Evolutionary conservation across 768 basidiomycete genomes (phyloP), one percentile per base, ranked within the genome.

Genomic region (Termitomyces sp.): DNA sequence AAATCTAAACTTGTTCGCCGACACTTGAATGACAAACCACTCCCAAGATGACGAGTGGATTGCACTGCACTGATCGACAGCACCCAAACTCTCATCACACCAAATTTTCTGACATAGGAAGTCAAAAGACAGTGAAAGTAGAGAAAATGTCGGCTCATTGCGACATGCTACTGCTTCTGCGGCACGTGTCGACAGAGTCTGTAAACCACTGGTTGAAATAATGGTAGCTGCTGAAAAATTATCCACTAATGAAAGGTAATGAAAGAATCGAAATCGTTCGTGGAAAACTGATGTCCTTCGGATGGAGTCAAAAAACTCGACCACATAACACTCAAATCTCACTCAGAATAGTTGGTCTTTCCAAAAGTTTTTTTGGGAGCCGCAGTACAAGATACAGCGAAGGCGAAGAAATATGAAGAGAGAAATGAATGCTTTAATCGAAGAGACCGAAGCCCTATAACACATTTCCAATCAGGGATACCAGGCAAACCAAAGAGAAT

Each of bases 371-470:
- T 59, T 63, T 61, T 58, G 16, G 23, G 51, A 40, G 40, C 48
- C 41, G 58, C 57, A 40, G 57, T 58, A 60, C 42, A 57, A 39
- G 48, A 57, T 64, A 61, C 57, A 62, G 55, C 56, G 54, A 55
- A 54, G 55, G 46, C n/a, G 48, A 52, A 34, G 34, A 21, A 52
- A 54, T 56, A 56, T 19, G 50, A 47, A 52, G 25, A 54, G 40
- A 66, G 54, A 49, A 40, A 23, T 30, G 50, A 62, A 64, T 59
- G 66, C 64, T 74, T 81, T 80, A 94, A 77, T 95, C 92, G 86
- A 96, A 96, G 61, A 96, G 83, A 78, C 94, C 92, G 83, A 96
- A 94, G 80, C 94, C 94, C 94, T 92, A 61, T 9, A 34, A 52
- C 28, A 53, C 28, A 46, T 6, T 55, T 19, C 30, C 51, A 45